These are phyloP conservation scores for Pulveroboletus sp. DNA, from an alignment of 768 basidiomycete genomes.

Conservation along the genomic window DNA sequence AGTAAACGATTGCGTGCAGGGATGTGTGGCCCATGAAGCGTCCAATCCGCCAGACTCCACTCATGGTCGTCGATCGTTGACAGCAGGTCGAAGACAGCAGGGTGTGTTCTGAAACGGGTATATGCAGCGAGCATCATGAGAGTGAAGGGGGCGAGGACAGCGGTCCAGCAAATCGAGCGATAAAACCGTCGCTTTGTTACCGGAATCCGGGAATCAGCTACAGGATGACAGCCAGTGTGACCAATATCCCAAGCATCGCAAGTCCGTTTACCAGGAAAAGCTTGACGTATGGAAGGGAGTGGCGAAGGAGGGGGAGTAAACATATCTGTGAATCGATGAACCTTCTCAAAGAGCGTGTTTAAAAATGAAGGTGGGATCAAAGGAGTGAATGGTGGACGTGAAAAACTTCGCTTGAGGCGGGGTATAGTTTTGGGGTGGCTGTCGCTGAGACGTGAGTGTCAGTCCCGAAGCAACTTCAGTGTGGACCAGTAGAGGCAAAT, in stretches of 20 bases:
- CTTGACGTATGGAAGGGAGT: constrained; percentile 19
- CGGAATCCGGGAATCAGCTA: neutral
- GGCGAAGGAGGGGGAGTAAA: constrained; percentile 45
- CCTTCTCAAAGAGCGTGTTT: constrained; percentile 23
- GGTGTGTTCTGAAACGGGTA: constrained; percentile 49
- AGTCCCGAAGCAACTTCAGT: constrained; percentile 1
- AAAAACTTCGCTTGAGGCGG: constrained; percentile 4
- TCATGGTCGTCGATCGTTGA: constrained; percentile 24
- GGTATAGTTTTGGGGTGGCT: neutral
- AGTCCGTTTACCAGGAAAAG: neutral
- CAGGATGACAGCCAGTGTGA: constrained; percentile 1
- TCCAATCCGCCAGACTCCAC: constrained; percentile 36
- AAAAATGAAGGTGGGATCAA: constrained; percentile 28
- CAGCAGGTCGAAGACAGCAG: constrained; percentile 42
- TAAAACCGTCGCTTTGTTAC: constrained; percentile 36
- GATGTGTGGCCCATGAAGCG: constrained; percentile 41
- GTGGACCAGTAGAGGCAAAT: constrained; percentile 8
- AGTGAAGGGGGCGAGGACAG: constrained; percentile 52
- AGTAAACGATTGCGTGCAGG: neutral
- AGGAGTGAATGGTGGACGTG: constrained; percentile 14
- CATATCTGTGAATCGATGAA: constrained; percentile 23
- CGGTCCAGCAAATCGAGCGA: constrained; percentile 42
- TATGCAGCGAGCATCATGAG: constrained; percentile 53
- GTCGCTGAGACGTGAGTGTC: neutral
- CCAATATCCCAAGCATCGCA: constrained; percentile 1